Percentiles rank a stretch among this genome's conserved stretches.
Evolutionary conservation across 345 rosid species (phyloP).

Genomic region (Microthlaspi erraticum): DNA sequence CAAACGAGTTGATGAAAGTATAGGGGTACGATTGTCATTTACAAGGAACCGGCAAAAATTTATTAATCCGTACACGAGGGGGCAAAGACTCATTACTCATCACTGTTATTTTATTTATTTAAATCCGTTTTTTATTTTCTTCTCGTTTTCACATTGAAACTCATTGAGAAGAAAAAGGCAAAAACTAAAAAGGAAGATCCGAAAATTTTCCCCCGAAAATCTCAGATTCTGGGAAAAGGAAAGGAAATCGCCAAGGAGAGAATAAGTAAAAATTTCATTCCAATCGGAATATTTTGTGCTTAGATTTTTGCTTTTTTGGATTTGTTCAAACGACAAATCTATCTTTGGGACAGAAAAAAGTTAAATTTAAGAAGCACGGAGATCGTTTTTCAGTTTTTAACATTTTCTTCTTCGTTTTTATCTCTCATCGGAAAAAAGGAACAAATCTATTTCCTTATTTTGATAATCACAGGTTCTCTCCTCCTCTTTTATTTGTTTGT

Average conservation of each 20-base stretch:
- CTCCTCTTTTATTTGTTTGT: constrained; percentile 17
- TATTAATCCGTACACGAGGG: constrained; percentile 48
- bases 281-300: constrained; percentile 58
- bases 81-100: constrained; percentile 39
- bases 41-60: background rate
- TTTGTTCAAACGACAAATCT: constrained; percentile 45
- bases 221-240: constrained; percentile 45
- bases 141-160: constrained; percentile 47
- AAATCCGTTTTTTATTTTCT: constrained; percentile 10
- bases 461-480: background rate
- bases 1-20: constrained; percentile 12
- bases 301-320: constrained; percentile 47
- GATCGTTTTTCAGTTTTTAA: constrained; percentile 30
- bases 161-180: constrained; percentile 6
- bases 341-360: constrained; percentile 34
- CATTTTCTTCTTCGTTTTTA: constrained; percentile 33
- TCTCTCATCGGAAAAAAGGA: constrained; percentile 25
- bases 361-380: constrained; percentile 29
- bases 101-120: constrained; percentile 34
- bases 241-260: constrained; percentile 32
- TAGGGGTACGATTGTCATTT: constrained; percentile 49
- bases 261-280: constrained; percentile 44
- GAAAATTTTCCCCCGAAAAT: constrained; percentile 48
- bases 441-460: constrained; percentile 14
- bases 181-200: constrained; percentile 47